phyloP scores from a whole-genome alignment of 192 early-diverging fungal genomes.

The Entomortierella lignicola region DNA sequence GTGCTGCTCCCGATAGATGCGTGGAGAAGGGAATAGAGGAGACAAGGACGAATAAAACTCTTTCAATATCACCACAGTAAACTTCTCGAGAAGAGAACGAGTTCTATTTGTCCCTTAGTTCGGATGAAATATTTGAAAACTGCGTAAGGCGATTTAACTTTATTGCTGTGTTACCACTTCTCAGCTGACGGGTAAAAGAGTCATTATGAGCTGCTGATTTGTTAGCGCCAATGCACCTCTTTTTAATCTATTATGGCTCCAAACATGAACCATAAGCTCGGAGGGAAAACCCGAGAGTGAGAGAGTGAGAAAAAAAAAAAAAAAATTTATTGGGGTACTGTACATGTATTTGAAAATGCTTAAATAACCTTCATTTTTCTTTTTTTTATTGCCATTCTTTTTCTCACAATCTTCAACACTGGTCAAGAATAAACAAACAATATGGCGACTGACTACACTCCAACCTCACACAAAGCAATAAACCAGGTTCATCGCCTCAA shows the following conservation, averaged over 20 bases:
- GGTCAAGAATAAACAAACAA: not conserved
- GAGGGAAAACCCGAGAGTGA: not conserved
- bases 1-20: no score
- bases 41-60: no score
- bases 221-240: not conserved
- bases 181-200: not conserved
- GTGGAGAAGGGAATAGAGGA: no score
- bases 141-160: no score
- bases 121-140: no score
- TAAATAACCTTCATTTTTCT: not conserved
- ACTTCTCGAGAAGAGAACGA: no score
- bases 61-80: no score
- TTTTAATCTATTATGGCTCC: no score
- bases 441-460: slow-evolving; percentile 22
- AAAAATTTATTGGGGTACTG: not conserved
- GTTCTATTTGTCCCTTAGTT: no score
- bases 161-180: no score
- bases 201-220: not conserved
- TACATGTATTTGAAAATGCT: not conserved
- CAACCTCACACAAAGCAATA: slow-evolving; percentile 48
- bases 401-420: not conserved
- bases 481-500: slow-evolving; percentile 49
- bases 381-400: not conserved
- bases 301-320: no score
- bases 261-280: no score